Evolutionary conservation across 768 basidiomycete genomes (phyloP).

Genomic region (Russula foetens): DNA sequence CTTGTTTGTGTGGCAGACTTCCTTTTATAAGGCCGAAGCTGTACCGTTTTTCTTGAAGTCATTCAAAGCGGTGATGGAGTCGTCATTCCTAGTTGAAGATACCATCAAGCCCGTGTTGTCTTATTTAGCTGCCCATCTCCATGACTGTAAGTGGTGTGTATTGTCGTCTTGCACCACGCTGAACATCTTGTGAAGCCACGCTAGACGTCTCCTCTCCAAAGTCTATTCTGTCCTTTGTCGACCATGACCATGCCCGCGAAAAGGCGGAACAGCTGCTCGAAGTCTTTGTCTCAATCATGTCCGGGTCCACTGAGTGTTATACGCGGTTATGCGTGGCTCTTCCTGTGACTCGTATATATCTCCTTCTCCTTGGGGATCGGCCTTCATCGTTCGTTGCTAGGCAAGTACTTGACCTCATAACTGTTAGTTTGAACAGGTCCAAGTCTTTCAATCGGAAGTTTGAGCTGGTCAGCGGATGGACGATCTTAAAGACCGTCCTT

Average conservation of each 20-base stretch:
- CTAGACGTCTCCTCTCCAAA: constrained; percentile 36
- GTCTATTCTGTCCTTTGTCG: constrained; percentile 50
- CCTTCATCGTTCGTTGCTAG: constrained; percentile 52
- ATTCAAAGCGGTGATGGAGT: constrained; percentile 50
- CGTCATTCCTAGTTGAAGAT: constrained; percentile 64
- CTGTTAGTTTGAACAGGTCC: constrained; percentile 45
- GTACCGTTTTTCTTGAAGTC: constrained; percentile 45
- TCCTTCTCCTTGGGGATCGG: constrained; percentile 73
- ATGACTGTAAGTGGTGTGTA: constrained; percentile 42
- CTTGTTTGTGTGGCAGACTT: constrained; percentile 74
- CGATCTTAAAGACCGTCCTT: constrained; percentile 56
- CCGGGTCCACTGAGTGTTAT: constrained; percentile 43
- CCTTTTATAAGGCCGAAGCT: constrained; percentile 59
- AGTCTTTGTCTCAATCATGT: constrained; percentile 53
- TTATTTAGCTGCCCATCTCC: constrained; percentile 75
- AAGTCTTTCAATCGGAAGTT: constrained; percentile 71
- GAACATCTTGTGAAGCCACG: constrained; percentile 1
- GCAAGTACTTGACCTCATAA: constrained; percentile 53
- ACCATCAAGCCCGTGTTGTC: constrained; percentile 80
- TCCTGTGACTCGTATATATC: constrained; percentile 68
- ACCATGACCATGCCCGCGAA: constrained; percentile 39
- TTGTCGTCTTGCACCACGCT: background rate
- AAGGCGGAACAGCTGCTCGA: constrained; percentile 65
- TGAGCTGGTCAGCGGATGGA: constrained; percentile 82
- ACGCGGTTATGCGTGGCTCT: constrained; percentile 65